Percentiles rank a stretch among this genome's conserved stretches.
phyloP scores from a whole-genome alignment of 768 basidiomycete genomes.

The Xanthoconium purpureum region DNA sequence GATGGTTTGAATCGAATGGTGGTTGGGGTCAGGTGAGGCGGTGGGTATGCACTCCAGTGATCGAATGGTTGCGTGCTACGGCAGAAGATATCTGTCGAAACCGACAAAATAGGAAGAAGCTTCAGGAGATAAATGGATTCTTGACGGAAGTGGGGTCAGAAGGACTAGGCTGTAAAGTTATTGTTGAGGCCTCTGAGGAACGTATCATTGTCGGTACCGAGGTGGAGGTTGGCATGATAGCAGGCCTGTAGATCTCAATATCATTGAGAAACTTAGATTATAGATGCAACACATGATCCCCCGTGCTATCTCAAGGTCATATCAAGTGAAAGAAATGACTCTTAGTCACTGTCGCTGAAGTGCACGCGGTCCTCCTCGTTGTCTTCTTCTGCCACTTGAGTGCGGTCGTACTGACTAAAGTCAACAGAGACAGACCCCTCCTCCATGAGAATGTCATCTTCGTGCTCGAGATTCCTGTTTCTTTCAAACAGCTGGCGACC shows the following conservation, averaged over 20 bases:
- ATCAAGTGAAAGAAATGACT: not conserved
- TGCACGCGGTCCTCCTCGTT: conserved; percentile 64
- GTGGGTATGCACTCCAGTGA: conserved; percentile 69
- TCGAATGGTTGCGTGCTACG: conserved; percentile 66
- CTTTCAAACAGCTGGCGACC: conserved; percentile 93
- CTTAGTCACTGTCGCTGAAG: conserved; percentile 87
- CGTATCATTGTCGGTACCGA: conserved; percentile 51
- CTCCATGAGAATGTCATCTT: conserved; percentile 79
- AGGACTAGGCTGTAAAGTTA: conserved; percentile 54
- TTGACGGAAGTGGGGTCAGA: conserved; percentile 56
- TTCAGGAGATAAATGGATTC: conserved; percentile 58
- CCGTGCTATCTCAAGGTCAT: conserved; percentile 1
- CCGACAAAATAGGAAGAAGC: conserved; percentile 26
- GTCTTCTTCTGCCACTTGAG: conserved; percentile 40
- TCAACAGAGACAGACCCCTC: conserved; percentile 88
- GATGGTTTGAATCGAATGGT: conserved; percentile 68
- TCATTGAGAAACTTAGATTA: conserved; percentile 11
- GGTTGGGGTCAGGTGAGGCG: conserved; percentile 36
- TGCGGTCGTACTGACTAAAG: conserved; percentile 82
- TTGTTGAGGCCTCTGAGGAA: conserved; percentile 41
- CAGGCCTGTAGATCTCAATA: conserved; percentile 49
- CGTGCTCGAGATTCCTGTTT: conserved; percentile 61
- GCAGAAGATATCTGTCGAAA: conserved; percentile 49
- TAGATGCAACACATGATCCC: conserved; percentile 7
- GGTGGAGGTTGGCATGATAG: conserved; percentile 52